Conservation (phyloP, 345 rosid species). For the Salix exigua region DNA sequence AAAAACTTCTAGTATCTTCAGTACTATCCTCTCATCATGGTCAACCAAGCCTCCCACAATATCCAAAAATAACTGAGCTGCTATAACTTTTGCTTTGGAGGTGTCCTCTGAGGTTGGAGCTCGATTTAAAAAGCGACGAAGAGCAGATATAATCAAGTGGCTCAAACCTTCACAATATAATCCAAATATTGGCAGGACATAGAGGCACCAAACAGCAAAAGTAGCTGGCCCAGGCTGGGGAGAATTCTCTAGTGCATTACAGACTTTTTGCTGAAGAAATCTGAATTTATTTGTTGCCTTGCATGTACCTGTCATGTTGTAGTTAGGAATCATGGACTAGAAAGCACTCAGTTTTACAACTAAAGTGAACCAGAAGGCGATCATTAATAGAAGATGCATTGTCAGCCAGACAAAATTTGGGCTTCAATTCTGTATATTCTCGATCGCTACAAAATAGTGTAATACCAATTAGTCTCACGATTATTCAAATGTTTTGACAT, state of each 20-base stretch:
- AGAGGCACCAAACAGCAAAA: conserved; percentile 59
- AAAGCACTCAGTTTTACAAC: not conserved
- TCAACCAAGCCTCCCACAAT: conserved; percentile 44
- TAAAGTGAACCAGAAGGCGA: not conserved
- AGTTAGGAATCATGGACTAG: not conserved
- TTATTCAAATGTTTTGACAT: not conserved
- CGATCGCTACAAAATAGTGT: not conserved
- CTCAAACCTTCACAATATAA: conserved; percentile 71
- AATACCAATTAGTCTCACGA: too few species aligned
- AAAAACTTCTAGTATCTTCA: conserved; percentile 58
- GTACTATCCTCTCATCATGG: conserved; percentile 58
- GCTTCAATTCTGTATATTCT: not conserved
- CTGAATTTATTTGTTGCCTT: conserved; percentile 75
- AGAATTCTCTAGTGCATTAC: conserved; percentile 48
- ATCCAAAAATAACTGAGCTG: conserved; percentile 54
- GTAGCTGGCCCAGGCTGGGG: conserved; percentile 77
- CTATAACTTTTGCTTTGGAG: conserved; percentile 49
- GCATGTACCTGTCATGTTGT: conserved; percentile 45
- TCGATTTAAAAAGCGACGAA: conserved; percentile 56
- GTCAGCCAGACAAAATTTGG: not conserved
- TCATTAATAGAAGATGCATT: not conserved
- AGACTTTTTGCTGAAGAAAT: conserved; percentile 69
- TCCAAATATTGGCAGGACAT: conserved; percentile 70
- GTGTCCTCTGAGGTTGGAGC: conserved; percentile 35
- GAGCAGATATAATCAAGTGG: conserved; percentile 77